Conservation (phyloP, 2,329 filamentous ascomycete species). For the Epichloe gansuensis region DNA sequence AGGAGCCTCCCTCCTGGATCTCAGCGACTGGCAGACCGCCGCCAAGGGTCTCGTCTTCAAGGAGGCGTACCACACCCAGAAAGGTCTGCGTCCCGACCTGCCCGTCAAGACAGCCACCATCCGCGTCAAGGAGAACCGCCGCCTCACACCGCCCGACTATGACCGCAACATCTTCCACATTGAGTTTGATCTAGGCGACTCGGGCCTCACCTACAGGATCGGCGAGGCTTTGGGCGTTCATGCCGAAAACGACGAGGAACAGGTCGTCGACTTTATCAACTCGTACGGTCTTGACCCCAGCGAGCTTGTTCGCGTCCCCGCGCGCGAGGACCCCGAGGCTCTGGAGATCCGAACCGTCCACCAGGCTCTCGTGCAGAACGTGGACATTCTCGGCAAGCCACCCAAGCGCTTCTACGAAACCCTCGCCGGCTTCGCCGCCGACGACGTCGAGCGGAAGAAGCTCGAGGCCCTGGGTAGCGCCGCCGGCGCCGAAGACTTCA, state of each 20-base stretch:
- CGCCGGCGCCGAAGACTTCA: conserved; percentile 81
- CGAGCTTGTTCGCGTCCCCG: conserved; percentile 82
- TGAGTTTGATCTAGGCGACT: conserved; percentile 88
- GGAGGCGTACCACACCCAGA: conserved; percentile 73
- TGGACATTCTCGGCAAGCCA: conserved; percentile 93
- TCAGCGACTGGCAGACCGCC: conserved; percentile 69
- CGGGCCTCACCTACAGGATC: conserved; percentile 90
- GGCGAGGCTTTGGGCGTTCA: conserved; percentile 95
- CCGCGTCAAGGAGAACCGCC: conserved; percentile 87
- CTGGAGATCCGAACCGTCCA: conserved; percentile 85
- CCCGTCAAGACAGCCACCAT: conserved; percentile 77
- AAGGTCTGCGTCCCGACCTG: conserved; percentile 70
- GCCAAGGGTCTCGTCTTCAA: conserved; percentile 88
- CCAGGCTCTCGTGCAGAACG: conserved; percentile 81
- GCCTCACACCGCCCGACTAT: conserved; percentile 77
- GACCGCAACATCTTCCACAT: conserved; percentile 99
- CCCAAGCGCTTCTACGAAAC: conserved; percentile 97
- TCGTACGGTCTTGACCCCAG: conserved; percentile 77
- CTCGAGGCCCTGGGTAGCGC: conserved; percentile 65
- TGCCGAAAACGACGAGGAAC: conserved; percentile 73
- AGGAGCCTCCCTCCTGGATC: conserved; percentile 42
- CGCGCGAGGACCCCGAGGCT: conserved; percentile 61
- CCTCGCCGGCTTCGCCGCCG: conserved; percentile 72
- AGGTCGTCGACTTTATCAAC: conserved; percentile 76
- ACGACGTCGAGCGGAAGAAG: conserved; percentile 71